Evolutionary conservation across 768 basidiomycete species (phyloP), one percentile per base, ranked within the genome.

Genomic region (Tricholoma sp.): DNA sequence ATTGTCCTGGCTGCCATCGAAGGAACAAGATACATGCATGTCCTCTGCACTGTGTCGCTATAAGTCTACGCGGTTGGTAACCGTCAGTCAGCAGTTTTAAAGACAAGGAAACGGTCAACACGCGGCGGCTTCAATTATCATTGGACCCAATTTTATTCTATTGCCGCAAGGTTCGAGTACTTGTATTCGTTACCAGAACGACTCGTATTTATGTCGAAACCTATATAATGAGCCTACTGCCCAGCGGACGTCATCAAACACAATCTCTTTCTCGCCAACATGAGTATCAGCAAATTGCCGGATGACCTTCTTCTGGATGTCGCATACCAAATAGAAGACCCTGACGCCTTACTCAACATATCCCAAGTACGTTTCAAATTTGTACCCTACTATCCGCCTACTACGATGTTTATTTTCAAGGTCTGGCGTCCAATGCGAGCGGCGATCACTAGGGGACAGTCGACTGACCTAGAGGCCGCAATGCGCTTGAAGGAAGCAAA

Each of bases 211-310:
- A 31, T 15, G 47, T 15, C 13, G 29, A 6, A 24, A n/a, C 47
- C 47, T 49, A 52, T 52, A 52, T 24, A 52, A 37, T 6, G 18
- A 6, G 8, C 18, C 33, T 3, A 9, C 47, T 24, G 5, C 9
- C 28, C 17, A 3, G 50, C 5, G 18, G 15, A 6, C 13, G 13
- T 37, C 33, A 51, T 37, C 50, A 36, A 20, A 52, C 10, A 4
- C 17, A 24, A 29, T 13, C 11, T 6, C 17, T 36, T 51, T 11
- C 11, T 10, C 41, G 20, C 41, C 41, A 24, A 28, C 17, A 52
- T 52, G 50, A 52, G n/a, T n/a, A 36, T 52, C 37, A 15, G 37
- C 18, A 52, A 36, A 52, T 29, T 52, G 11, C 50, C 50, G 20
- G 32, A 18, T 6, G 50, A 52, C 29, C 34, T 52, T 24, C 50